These are phyloP conservation scores for Leptosphaerulina australis DNA, from an alignment of 2,329 filamentous ascomycete species.

Conservation along the genomic window DNA sequence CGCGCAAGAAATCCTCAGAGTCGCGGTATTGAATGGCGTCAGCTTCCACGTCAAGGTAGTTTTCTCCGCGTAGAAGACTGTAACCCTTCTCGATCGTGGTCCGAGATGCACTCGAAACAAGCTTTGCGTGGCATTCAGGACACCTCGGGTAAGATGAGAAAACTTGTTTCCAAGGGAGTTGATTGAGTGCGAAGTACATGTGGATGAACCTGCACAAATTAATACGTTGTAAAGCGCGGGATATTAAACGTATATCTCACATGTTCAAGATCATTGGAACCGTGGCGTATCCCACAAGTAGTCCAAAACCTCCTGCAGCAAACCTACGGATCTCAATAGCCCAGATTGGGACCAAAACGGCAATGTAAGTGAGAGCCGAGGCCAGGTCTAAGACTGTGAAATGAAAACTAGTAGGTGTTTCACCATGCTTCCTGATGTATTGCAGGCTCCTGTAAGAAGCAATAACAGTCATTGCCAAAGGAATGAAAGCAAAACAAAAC, in stretches of 20 bases:
- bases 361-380: slow-evolving; percentile 1
- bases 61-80: slow-evolving; percentile 16
- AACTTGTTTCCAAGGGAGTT: background rate
- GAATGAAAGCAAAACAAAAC: slow-evolving; percentile 15
- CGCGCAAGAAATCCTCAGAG: slow-evolving; percentile 16
- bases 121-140: slow-evolving; percentile 11
- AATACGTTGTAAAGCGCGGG: background rate
- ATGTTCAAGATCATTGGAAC: slow-evolving; percentile 14
- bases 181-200: slow-evolving; percentile 2
- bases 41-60: slow-evolving; percentile 17
- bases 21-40: slow-evolving; percentile 12
- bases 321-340: slow-evolving; percentile 5
- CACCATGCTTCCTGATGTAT: slow-evolving; percentile 13
- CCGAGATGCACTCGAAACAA: background rate
- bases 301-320: slow-evolving; percentile 4
- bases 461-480: slow-evolving; percentile 6
- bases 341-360: slow-evolving; percentile 8
- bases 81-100: slow-evolving; percentile 14
- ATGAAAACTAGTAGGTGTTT: background rate
- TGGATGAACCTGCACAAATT: slow-evolving; percentile 8
- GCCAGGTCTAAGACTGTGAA: slow-evolving; percentile 3
- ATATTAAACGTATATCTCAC: background rate
- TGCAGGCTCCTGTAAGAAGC: slow-evolving; percentile 2
- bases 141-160: slow-evolving; percentile 13
- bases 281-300: slow-evolving; percentile 10